phyloP scores from a whole-genome alignment of 75 land plant species.

The Selaginella moellendorffii region DNA sequence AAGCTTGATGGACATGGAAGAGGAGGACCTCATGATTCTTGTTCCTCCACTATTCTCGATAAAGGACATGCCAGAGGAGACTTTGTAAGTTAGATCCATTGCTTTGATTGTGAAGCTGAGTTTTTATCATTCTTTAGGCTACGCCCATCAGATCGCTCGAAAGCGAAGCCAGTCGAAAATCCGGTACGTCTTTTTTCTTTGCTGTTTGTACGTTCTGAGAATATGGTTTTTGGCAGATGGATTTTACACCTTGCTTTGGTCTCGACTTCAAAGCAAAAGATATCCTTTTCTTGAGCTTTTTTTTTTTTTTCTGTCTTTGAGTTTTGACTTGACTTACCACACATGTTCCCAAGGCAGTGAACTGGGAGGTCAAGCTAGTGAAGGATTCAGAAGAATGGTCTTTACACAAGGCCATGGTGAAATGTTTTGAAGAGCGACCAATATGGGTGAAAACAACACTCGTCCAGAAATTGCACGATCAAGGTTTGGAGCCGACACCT shows the following conservation, averaged over 20 bases:
- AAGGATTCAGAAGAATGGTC: constrained; percentile 41
- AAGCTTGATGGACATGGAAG: constrained; percentile 41
- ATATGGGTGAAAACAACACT: constrained; percentile 77
- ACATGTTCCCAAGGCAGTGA: constrained; percentile 53
- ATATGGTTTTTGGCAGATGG: constrained; percentile 52
- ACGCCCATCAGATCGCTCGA: constrained; percentile 22
- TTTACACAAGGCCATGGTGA: constrained; percentile 41
- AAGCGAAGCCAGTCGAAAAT: constrained; percentile 18
- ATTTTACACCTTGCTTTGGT: constrained; percentile 41
- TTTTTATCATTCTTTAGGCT: constrained; percentile 16
- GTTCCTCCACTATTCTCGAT: constrained; percentile 72
- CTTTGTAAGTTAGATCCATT: constrained; percentile 44
- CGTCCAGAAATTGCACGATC: constrained; percentile 38
- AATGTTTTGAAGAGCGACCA: constrained; percentile 74
- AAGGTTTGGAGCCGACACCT: constrained; percentile 29
- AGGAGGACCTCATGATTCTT: constrained; percentile 64
- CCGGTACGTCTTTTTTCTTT: not conserved
- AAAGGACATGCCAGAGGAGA: constrained; percentile 68
- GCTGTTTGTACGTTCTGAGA: constrained; percentile 41
- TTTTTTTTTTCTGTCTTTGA: not conserved
- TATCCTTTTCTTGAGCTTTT: constrained; percentile 33
- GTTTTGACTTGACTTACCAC: constrained; percentile 20
- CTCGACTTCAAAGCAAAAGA: constrained; percentile 61
- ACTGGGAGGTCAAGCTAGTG: constrained; percentile 58
- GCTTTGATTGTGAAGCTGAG: not conserved